Evolutionary conservation across 2,329 filamentous ascomycete species (phyloP).

Genomic region (Knufia petricola): DNA sequence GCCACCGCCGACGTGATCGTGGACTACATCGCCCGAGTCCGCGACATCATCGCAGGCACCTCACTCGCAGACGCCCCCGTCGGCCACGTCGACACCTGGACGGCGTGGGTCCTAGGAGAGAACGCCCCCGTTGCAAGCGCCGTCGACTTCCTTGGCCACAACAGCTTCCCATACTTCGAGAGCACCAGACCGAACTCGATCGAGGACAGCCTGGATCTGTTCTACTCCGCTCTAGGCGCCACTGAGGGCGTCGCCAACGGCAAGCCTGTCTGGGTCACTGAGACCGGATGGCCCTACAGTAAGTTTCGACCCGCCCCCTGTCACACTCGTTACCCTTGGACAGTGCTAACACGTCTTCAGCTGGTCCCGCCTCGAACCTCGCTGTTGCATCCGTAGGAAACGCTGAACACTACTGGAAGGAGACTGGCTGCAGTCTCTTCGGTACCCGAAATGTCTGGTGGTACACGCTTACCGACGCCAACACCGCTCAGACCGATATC

Average conservation of each 20-base stretch:
- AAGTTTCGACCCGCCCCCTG: no score
- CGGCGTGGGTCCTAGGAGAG: constrained; percentile 47
- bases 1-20: constrained; percentile 52
- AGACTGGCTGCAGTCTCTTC: constrained; percentile 48
- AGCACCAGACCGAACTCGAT: constrained; percentile 40
- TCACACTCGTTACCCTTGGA: constrained; percentile 47
- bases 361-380: constrained; percentile 45
- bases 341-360: no score
- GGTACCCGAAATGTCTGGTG: constrained; percentile 33
- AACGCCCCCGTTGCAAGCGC: constrained; percentile 52
- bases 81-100: constrained; percentile 78
- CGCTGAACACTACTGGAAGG: constrained; percentile 54
- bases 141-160: constrained; percentile 71
- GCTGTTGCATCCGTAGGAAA: constrained; percentile 49
- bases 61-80: constrained; percentile 50
- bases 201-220: constrained; percentile 44
- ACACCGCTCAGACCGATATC: constrained; percentile 8
- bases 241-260: constrained; percentile 36
- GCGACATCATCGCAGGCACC: constrained; percentile 54
- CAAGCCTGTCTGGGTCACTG: constrained; percentile 52
- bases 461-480: constrained; percentile 33
- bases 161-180: constrained; percentile 67
- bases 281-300: constrained; percentile 53
- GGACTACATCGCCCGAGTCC: constrained; percentile 60
- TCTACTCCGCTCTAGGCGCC: constrained; percentile 33